Base-by-base conservation (phyloP, 1,284 basidiomycete species). In the Wallemia hederae region DNA sequence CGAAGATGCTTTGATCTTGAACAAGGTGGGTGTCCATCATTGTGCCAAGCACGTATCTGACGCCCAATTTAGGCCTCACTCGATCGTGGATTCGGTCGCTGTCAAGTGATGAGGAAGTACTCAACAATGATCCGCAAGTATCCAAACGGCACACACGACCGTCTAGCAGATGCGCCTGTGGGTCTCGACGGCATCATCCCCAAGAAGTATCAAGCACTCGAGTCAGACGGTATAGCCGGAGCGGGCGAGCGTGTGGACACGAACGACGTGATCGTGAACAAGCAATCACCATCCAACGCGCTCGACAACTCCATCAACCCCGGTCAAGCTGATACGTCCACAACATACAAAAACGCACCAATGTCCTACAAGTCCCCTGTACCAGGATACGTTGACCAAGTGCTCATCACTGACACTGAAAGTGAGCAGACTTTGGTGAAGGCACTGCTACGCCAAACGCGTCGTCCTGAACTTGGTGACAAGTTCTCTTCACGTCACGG, bases 401-500 rank as follows among this genome's bases (percentile, higher is more conserved):
- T 98, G 68, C 80, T 99, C 79, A 79, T 99, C 63, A 92, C 87
- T 61, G 90, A 97, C 68, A 91, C 87, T 1, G 78, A 78, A 63
- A 89, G 88, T 67, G 92, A 96, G 69, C 87, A 94, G 70, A 89
- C 85, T n/a, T 74, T 99, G 61, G 85, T 99, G 77, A 99, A 99
- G 73, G 88, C 97, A n/a, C 76, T 98, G 65, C 88, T 97, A 66
- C 82, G 94, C 34, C 94, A 98, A 74, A 99, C 94, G 24, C 79
- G 94, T 67, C 77, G 89, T 59, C 94, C 94, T 26, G 94, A 99
- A 68, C 75, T 98, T 11, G 94, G 94, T 1, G 94, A 99, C 75
- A 99, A 99, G 73, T 99, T 99, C 70, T 96, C 91, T 49, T 91
- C 87, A 1, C 76, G 94, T 64, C 94, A 99, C 71, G 94, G 94